Evolutionary conservation across 1,284 basidiomycete species (phyloP).

Genomic region (Meira miltonrushii): DNA sequence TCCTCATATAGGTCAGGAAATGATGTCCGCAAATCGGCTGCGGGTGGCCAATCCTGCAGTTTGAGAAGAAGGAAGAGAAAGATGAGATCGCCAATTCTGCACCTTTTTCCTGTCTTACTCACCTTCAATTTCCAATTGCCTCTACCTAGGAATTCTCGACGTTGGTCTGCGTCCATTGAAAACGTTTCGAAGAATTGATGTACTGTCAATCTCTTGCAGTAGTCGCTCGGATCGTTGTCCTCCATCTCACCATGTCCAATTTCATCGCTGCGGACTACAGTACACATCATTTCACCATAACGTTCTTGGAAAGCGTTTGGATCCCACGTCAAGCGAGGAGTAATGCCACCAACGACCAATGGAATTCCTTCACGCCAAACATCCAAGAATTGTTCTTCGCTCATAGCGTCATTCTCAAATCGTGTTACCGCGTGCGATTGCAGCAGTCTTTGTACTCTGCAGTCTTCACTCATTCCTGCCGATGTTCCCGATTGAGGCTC

Average conservation of each 20-base stretch:
- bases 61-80: not conserved
- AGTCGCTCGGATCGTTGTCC: conserved; percentile 62
- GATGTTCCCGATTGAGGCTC: too few relatives aligned
- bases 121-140: conserved; percentile 75
- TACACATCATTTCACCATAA: conserved; percentile 64
- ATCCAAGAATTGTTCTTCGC: conserved; percentile 16
- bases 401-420: not conserved
- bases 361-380: conserved; percentile 34
- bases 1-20: conserved; percentile 85
- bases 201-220: conserved; percentile 53
- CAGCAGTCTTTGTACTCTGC: too few relatives aligned
- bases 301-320: conserved; percentile 66
- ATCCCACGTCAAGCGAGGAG: conserved; percentile 59
- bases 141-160: conserved; percentile 47
- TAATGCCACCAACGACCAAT: conserved; percentile 31
- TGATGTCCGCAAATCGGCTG: conserved; percentile 71
- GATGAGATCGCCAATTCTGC: not conserved
- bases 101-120: conserved; percentile 15
- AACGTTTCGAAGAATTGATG: conserved; percentile 75
- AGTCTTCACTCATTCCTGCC: too few relatives aligned
- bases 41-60: conserved; percentile 80
- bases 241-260: conserved; percentile 55
- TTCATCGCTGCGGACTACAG: conserved; percentile 56
- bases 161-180: conserved; percentile 62
- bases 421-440: too few relatives aligned